These are phyloP conservation scores for Glonium stellatum DNA, from an alignment of 495 filamentous ascomycete genomes.

Conservation along the genomic window DNA sequence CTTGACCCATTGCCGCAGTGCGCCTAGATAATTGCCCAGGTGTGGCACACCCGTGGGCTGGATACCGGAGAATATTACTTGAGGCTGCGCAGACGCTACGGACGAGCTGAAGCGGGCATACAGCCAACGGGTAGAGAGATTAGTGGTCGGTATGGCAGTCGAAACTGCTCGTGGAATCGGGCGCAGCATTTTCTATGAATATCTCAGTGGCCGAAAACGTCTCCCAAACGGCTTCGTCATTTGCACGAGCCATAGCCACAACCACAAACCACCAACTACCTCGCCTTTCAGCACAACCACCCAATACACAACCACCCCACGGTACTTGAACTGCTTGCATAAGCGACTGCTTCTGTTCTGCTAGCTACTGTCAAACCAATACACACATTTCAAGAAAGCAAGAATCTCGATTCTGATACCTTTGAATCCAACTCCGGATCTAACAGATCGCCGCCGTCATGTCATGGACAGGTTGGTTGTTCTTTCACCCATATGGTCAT, in stretches of 20 bases:
- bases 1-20: constrained; percentile 76
- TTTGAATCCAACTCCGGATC: neutral
- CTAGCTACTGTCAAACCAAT: neutral
- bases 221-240: neutral
- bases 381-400: neutral
- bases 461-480: constrained; percentile 52
- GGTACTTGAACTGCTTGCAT: neutral
- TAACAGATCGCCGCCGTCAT: constrained; percentile 36
- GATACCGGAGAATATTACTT: constrained; percentile 85
- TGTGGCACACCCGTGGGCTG: constrained; percentile 96
- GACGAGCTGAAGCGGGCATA: neutral
- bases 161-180: neutral
- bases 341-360: neutral
- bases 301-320: neutral
- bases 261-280: neutral
- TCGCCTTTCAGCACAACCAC: neutral
- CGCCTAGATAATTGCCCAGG: constrained; percentile 91
- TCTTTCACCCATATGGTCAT: neutral
- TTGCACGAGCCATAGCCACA: neutral
- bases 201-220: neutral
- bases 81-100: neutral
- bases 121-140: neutral
- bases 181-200: neutral
- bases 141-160: neutral
- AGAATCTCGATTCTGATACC: neutral